These are phyloP conservation scores for Prosopis cineraria DNA, from an alignment of 306 rosid genomes.

Conservation along the genomic window DNA sequence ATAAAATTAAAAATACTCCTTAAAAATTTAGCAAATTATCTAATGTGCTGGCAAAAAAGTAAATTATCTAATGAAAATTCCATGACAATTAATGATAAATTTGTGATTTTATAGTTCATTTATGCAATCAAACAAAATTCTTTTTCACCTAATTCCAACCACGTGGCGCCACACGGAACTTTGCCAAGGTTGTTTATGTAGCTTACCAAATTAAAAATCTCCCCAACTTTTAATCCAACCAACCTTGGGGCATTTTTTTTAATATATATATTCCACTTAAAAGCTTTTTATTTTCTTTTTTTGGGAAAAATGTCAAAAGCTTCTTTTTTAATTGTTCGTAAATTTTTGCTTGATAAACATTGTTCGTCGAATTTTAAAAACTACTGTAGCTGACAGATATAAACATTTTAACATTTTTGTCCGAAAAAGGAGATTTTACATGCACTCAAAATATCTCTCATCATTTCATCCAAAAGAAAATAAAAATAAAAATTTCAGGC, in stretches of 20 bases:
- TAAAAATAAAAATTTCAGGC: not conserved
- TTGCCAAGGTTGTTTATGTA: not conserved
- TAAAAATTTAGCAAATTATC: no score
- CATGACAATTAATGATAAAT: no score
- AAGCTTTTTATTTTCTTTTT: not conserved
- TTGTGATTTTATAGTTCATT: no score
- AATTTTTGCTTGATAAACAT: no score
- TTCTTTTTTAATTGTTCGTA: no score
- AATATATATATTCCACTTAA: no score
- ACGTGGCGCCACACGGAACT: constrained; percentile 18
- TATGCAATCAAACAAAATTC: no score
- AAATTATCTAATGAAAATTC: no score
- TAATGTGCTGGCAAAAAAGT: no score
- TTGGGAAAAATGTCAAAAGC: not conserved
- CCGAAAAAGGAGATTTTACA: constrained; percentile 5
- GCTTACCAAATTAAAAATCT: constrained; percentile 4
- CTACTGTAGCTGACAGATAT: not conserved
- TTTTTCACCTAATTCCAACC: not conserved
- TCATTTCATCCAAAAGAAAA: not conserved
- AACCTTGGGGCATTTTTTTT: no score
- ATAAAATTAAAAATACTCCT: not conserved
- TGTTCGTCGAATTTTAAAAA: no score
- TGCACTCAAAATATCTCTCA: not conserved
- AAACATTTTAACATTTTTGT: not conserved
- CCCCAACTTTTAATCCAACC: not conserved